Percentiles rank a stretch among this genome's conserved stretches.
phyloP scores from a whole-genome alignment of 1,284 basidiomycete species.

The Cutaneotrichosporon sp. region DNA sequence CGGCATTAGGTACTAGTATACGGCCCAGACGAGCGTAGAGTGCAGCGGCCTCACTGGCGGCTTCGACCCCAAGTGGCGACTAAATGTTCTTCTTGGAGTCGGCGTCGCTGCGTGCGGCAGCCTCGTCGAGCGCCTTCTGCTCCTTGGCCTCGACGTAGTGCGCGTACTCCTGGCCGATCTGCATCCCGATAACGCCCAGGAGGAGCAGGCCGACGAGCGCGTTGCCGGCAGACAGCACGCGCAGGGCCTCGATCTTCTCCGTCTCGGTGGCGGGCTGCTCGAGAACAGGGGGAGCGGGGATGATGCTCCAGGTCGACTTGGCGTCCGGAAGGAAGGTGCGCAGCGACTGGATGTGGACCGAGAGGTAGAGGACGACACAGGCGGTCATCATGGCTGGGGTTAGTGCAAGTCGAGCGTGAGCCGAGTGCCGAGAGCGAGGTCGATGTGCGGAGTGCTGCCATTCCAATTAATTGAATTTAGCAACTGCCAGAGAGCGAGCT shows the following conservation, averaged over 20 bases:
- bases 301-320: conserved; percentile 46
- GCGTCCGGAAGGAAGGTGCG: conserved; percentile 59
- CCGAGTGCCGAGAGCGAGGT: too few relatives aligned
- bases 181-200: conserved; percentile 51
- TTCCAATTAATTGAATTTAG: too few relatives aligned
- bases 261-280: conserved; percentile 60
- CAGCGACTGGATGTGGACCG: conserved; percentile 72
- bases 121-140: conserved; percentile 57
- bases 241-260: conserved; percentile 73
- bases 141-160: conserved; percentile 65
- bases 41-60: neutral
- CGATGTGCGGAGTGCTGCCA: too few relatives aligned
- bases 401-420: neutral
- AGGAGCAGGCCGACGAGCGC: conserved; percentile 71
- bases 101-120: conserved; percentile 21
- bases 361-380: conserved; percentile 70
- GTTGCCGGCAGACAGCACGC: conserved; percentile 77
- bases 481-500: too few relatives aligned
- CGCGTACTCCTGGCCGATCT: conserved; percentile 85
- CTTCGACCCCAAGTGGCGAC: neutral
- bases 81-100: conserved; percentile 41
- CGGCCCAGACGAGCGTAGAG: neutral
- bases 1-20: conserved; percentile 9
- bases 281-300: conserved; percentile 56
- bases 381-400: conserved; percentile 69